These are phyloP conservation scores for Diplodia seriata DNA, from an alignment of 2,329 filamentous ascomycete species.

Conservation along the genomic window DNA sequence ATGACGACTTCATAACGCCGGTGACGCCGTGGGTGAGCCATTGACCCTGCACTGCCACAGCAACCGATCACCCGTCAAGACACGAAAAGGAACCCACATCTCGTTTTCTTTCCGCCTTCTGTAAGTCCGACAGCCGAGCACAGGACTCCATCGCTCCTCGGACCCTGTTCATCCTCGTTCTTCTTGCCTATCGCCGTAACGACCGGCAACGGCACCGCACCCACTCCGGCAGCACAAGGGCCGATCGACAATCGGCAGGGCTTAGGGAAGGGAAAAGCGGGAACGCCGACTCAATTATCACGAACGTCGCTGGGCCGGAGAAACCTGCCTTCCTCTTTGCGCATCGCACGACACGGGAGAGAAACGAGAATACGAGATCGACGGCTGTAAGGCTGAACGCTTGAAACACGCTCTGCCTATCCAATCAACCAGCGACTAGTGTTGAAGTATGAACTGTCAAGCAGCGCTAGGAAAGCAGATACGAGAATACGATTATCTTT, in stretches of 20 bases:
- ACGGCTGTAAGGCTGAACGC: conserved; percentile 19
- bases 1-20: conserved; percentile 11
- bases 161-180: conserved; percentile 9
- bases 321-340: background rate
- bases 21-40: conserved; percentile 1
- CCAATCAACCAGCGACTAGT: background rate
- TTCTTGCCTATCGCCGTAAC: conserved; percentile 25
- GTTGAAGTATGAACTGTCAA: background rate
- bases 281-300: conserved; percentile 17
- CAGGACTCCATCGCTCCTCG: no score
- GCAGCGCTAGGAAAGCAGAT: conserved; percentile 2
- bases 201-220: background rate
- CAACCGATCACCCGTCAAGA: background rate
- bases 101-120: background rate
- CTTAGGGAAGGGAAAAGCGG: conserved; percentile 2
- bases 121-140: background rate
- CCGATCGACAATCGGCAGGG: background rate
- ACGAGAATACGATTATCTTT: background rate
- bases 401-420: background rate
- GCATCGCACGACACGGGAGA: background rate
- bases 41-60: conserved; percentile 23
- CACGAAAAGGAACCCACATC: conserved; percentile 3
- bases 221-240: background rate
- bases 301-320: background rate
- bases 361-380: conserved; percentile 6